Evolutionary conservation across 139 green algal genomes (phyloP).

Genomic region (Volvox reticuliferus): DNA sequence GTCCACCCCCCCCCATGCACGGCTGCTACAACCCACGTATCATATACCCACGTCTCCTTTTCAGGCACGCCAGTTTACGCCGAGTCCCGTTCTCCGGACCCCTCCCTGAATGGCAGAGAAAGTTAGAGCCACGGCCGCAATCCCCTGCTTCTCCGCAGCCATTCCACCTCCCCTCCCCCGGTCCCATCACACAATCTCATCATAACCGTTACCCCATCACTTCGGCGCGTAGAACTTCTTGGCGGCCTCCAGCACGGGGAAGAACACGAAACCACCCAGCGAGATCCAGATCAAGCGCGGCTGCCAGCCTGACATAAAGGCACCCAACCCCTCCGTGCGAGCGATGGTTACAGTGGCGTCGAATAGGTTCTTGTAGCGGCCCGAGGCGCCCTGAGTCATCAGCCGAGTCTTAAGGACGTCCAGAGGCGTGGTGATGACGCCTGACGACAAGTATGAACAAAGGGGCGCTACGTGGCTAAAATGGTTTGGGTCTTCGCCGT

Average conservation of each 20-base stretch:
- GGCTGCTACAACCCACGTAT: no score
- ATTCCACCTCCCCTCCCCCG: neutral
- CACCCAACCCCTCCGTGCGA: slow-evolving; percentile 81
- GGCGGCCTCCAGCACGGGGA: slow-evolving; percentile 79
- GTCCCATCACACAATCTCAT: no score
- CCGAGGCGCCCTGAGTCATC: slow-evolving; percentile 87
- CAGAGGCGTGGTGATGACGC: slow-evolving; percentile 90
- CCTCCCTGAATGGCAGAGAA: no score
- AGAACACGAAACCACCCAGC: slow-evolving; percentile 95
- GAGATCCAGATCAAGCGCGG: slow-evolving; percentile 97
- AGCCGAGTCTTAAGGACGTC: slow-evolving; percentile 96
- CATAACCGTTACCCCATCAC: neutral
- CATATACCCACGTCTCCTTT: no score
- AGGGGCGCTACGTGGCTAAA: no score
- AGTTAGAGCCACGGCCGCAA: no score
- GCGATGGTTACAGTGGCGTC: slow-evolving; percentile 79
- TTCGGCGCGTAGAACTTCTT: slow-evolving; percentile 65
- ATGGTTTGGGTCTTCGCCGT: no score
- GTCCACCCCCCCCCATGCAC: no score
- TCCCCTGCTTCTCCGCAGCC: no score
- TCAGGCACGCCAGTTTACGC: no score
- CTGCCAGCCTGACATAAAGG: slow-evolving; percentile 94
- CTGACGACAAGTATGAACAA: slow-evolving; percentile 46
- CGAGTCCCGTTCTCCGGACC: no score
- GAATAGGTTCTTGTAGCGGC: slow-evolving; percentile 72